These are phyloP conservation scores for Raddia guianensis DNA, from an alignment of 176 grass and related monocot genomes.

Conservation along the genomic window DNA sequence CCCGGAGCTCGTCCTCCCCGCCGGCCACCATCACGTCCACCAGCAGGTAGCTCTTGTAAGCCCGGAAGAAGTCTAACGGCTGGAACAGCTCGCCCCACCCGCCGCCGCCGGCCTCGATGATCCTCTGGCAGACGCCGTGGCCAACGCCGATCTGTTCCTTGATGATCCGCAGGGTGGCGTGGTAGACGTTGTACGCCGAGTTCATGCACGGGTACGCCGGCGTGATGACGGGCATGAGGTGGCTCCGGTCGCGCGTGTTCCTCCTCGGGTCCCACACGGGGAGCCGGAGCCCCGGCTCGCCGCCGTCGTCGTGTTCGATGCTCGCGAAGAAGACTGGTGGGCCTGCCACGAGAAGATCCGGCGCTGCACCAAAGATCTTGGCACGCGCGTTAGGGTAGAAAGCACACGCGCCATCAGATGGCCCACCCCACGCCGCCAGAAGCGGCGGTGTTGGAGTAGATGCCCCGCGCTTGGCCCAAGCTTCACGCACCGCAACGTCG, in stretches of 20 bases:
- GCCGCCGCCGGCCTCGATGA: constrained; percentile 38
- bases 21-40: constrained; percentile 61
- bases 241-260: constrained; percentile 57
- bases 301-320: constrained; percentile 62
- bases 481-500: constrained; percentile 74
- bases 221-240: constrained; percentile 82
- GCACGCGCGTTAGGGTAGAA: constrained; percentile 75
- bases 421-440: constrained; percentile 87
- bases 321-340: no score
- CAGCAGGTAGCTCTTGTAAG: constrained; percentile 83
- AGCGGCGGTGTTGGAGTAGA: constrained; percentile 85
- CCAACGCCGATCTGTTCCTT: constrained; percentile 65
- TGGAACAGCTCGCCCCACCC: constrained; percentile 65
- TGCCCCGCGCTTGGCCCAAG: constrained; percentile 74
- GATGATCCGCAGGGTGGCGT: constrained; percentile 67
- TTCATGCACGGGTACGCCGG: constrained; percentile 88
- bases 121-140: constrained; percentile 61
- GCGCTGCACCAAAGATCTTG: constrained; percentile 57
- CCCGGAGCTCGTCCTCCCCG: constrained; percentile 52
- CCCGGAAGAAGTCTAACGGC: constrained; percentile 64
- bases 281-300: constrained; percentile 39
- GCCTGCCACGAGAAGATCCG: constrained; percentile 65
- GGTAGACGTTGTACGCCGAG: constrained; percentile 71
- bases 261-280: constrained; percentile 79
- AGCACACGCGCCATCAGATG: constrained; percentile 79